Base-by-base conservation (phyloP, 108 stramenopile genomes). In the Chaetoceros muelleri region DNA sequence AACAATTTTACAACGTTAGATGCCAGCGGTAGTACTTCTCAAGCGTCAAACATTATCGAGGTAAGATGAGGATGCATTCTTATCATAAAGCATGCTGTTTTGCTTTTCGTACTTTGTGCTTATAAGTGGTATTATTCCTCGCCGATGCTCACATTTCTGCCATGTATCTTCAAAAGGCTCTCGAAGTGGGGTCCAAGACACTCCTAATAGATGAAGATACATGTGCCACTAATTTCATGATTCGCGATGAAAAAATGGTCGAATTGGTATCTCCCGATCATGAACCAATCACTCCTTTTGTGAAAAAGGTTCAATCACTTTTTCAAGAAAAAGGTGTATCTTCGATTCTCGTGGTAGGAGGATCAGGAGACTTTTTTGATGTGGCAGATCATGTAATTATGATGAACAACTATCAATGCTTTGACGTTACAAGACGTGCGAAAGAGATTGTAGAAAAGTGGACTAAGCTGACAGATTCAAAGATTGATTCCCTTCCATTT, bases 151-250 rank as follows among this genome's bases (percentile, higher is more conserved):
- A 24, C 25, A n/a, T n/a, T n/a, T n/a, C n/a, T n/a, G n/a, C n/a
- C n/a, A n/a, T n/a, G n/a, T n/a, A n/a, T n/a, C n/a, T 44, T 40
- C 21, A 31, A 5, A 64, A 84, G 87, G 79, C 89, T 23, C 57
- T 92, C 28, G 89, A 95, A 78, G 63, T 84, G 52, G 95, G 94
- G 50, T 79, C 92, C 19, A 76, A 84, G 26, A 74, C 80, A 5
- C 66, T 98, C 17, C 81, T 98, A 20, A 70, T 98, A n/a, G 96
- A 98, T 68, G 95, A 98, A 69, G 95, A 96, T 74, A 95, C 95
- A 20, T 93, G 94, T 67, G 85, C 82, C 8, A 78, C 84, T 13
- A 95, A 96, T 68, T 95, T 96, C 63, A 96, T 96, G 94, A 85
- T 90, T 48, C 74, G 97, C 28, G 97, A 98, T 63, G 80, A 78